Evolutionary conservation across 2,329 filamentous ascomycete genomes (phyloP), one percentile per base, ranked within the genome.

Genomic region (Ophiostoma quercus): DNA sequence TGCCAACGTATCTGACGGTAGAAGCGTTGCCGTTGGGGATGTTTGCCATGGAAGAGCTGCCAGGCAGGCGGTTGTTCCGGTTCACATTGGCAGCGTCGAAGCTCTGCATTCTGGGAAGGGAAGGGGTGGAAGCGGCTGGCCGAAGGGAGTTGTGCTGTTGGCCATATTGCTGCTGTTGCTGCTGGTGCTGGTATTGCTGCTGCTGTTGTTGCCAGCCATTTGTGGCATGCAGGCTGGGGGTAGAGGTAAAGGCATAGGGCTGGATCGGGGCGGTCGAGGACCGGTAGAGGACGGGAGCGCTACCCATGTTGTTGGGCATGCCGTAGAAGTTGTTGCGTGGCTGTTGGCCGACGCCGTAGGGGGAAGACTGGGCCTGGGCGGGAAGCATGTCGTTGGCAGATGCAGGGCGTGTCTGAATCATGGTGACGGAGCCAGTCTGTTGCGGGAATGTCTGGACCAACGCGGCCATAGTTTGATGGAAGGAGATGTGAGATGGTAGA

Each of bases 381-480:
- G 70, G 66, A 16, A 71, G 32, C 51, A 69, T 71, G 47, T 62
- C 67, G 22, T 62, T 37, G 32, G 70, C 70, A 22, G 70, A 62
- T 69, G 85, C 84, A 73, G 89, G 87, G 78, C 89, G 87, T 75
- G 89, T 86, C 79, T 92, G 90, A 76, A 94, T 88, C 85, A 93
- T 90, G 74, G 89, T 89, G 76, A 88, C 85, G 74, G 90, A 88
- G 79, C 85, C 84, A 77, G 88, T 88, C 80, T 92, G 90, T 81
- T 92, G 89, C 76, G 91, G 87, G 78, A 91, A 91, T 72, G 90
- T 88, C 82, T 94, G 92, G 77, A 94, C 90, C 83, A 94, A 84
- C 80, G 91, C 90, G 83, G 91, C 91, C 92, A 95, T 94, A 79
- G 78, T 90, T 22, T 39, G 29, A 65, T 6, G 62, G 9, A n/a